A percentile compares a stretch with the other conserved stretches of the same genome.
Evolutionary conservation across 768 basidiomycete species (phyloP).

Genomic region (Mycena galericulata): DNA sequence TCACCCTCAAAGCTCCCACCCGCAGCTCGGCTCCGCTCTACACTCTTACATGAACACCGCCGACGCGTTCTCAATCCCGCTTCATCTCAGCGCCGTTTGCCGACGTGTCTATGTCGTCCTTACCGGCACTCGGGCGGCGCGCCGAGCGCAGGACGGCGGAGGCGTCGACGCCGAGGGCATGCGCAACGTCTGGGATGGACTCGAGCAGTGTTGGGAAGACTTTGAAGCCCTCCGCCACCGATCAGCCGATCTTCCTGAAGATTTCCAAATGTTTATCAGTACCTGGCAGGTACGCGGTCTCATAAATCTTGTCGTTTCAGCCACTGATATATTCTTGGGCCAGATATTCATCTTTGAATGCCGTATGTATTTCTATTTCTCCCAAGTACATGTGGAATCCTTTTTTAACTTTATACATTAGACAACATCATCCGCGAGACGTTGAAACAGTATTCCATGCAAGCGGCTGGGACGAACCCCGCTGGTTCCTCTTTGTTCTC

Average conservation of each 20-base stretch:
- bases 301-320: constrained; percentile 17
- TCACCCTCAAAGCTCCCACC: constrained; percentile 37
- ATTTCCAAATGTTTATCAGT: constrained; percentile 74
- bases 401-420: constrained; percentile 40
- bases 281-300: constrained; percentile 81
- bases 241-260: constrained; percentile 50
- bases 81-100: constrained; percentile 82
- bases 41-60: constrained; percentile 65
- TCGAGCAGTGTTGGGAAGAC: constrained; percentile 88
- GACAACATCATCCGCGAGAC: constrained; percentile 91
- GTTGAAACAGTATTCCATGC: constrained; percentile 69
- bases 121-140: constrained; percentile 82
- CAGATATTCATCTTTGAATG: constrained; percentile 94
- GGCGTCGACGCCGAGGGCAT: constrained; percentile 73
- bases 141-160: constrained; percentile 61
- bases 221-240: constrained; percentile 69
- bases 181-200: constrained; percentile 84
- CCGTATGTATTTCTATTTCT: constrained; percentile 58
- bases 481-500: constrained; percentile 48
- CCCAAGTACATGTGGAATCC: background rate
- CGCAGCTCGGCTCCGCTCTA: constrained; percentile 46
- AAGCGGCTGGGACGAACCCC: constrained; percentile 42
- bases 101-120: constrained; percentile 82
- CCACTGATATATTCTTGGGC: constrained; percentile 34
- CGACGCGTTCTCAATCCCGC: constrained; percentile 74